These are phyloP conservation scores for Microsporum canis DNA, from an alignment of 2,329 filamentous ascomycete genomes.

Conservation along the genomic window DNA sequence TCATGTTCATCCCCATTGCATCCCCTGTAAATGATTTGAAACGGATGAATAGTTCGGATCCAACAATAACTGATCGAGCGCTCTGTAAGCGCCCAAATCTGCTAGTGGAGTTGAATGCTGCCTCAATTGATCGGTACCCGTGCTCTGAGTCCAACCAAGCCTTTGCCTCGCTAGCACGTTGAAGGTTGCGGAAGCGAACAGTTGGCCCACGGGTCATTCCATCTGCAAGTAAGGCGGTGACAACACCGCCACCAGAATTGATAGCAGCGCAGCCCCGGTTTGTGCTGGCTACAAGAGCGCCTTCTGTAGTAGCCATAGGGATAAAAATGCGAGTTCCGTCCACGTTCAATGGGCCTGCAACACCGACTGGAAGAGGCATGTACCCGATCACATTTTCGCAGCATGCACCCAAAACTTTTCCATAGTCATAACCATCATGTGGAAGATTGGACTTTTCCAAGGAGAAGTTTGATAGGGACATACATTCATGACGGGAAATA, in stretches of 20 bases:
- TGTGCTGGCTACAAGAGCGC: conserved; percentile 85
- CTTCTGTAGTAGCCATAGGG: conserved; percentile 97
- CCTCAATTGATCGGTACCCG: conserved; percentile 70
- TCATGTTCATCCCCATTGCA: conserved; percentile 99
- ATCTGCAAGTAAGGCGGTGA: conserved; percentile 86
- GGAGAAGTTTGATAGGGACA: conserved; percentile 58
- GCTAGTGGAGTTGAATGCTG: conserved; percentile 92
- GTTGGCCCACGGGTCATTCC: conserved; percentile 98
- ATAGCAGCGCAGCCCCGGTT: conserved; percentile 95
- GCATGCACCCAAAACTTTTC: conserved; percentile 87
- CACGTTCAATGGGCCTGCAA: conserved; percentile 84
- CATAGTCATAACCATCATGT: conserved; percentile 86
- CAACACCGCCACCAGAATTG: conserved; percentile 84
- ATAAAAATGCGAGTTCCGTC: conserved; percentile 94
- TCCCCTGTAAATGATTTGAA: conserved; percentile 98
- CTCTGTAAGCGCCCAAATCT: conserved; percentile 80
- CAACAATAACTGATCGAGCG: conserved; percentile 86
- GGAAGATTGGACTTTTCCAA: conserved; percentile 58
- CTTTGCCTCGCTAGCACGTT: conserved; percentile 84
- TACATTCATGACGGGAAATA: conserved; percentile 74
- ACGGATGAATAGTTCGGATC: conserved; percentile 88
- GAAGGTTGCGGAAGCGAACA: conserved; percentile 77
- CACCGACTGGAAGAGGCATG: conserved; percentile 81
- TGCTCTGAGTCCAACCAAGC: conserved; percentile 87
- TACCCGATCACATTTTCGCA: conserved; percentile 98